These are phyloP conservation scores for Fusarium sp. DNA, from an alignment of 2,329 filamentous ascomycete genomes.

Conservation along the genomic window DNA sequence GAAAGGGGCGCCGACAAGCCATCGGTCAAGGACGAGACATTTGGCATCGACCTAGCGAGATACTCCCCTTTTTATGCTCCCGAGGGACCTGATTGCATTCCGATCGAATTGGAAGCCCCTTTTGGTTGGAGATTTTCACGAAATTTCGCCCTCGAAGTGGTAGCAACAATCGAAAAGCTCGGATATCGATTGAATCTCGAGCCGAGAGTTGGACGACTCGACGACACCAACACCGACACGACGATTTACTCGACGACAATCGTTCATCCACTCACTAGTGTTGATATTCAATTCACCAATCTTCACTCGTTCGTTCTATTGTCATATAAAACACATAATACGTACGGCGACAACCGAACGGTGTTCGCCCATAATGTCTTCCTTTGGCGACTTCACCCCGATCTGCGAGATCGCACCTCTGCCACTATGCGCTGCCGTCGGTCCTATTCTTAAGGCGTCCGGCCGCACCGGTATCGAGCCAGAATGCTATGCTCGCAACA, in stretches of 20 bases:
- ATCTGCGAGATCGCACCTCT: slow-evolving; percentile 89
- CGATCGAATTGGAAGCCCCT: slow-evolving; percentile 21
- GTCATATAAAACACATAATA: slow-evolving; percentile 6
- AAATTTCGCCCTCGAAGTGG: slow-evolving; percentile 22
- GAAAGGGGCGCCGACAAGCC: slow-evolving; percentile 34
- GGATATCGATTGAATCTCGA: slow-evolving; percentile 8
- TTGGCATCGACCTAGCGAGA: slow-evolving; percentile 21
- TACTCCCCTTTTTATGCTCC: slow-evolving; percentile 20
- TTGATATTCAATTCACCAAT: neutral
- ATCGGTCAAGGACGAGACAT: slow-evolving; percentile 39
- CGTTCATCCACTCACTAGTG: slow-evolving; percentile 8
- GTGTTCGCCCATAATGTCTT: slow-evolving; percentile 69
- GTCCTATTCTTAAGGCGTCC: slow-evolving; percentile 76
- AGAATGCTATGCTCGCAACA: slow-evolving; percentile 92
- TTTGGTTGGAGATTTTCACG: slow-evolving; percentile 1
- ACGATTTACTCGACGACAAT: slow-evolving; percentile 12
- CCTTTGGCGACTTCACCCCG: slow-evolving; percentile 89
- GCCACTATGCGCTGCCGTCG: slow-evolving; percentile 88
- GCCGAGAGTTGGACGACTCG: slow-evolving; percentile 21
- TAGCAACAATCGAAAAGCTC: slow-evolving; percentile 18
- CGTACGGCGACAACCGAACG: slow-evolving; percentile 10
- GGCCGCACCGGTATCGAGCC: slow-evolving; percentile 84
- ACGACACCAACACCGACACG: slow-evolving; percentile 23
- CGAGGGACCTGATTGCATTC: slow-evolving; percentile 40
- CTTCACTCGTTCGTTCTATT: slow-evolving; percentile 5